phyloP scores from a whole-genome alignment of 1,139 yeast species.

The Wickerhamomyces sp. region DNA sequence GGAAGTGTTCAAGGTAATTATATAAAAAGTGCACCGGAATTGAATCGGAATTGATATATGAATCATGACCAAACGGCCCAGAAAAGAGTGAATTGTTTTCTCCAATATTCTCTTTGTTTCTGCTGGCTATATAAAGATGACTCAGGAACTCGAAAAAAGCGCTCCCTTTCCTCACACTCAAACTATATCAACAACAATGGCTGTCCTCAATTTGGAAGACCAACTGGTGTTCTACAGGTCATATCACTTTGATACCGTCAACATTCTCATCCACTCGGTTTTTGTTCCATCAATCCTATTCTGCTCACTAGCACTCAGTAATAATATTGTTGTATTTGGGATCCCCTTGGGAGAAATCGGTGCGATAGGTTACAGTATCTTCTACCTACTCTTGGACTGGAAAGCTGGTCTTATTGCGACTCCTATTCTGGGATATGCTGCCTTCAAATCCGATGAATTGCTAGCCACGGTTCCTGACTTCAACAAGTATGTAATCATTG shows the following conservation, averaged over 20 bases:
- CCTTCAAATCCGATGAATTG: constrained; percentile 2
- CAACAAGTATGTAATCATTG: constrained; percentile 26
- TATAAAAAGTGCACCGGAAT: too few species aligned
- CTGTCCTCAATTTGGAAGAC: constrained; percentile 43
- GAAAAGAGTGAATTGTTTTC: too few species aligned
- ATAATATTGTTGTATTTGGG: constrained; percentile 2
- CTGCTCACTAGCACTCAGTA: constrained; percentile 41
- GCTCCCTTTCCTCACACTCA: neutral
- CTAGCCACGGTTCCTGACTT: constrained; percentile 25
- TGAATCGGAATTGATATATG: too few species aligned
- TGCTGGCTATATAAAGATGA: too few species aligned
- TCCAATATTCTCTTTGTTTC: too few species aligned
- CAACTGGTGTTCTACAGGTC: constrained; percentile 81
- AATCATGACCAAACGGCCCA: too few species aligned
- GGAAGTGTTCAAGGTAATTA: too few species aligned
- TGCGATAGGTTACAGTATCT: constrained; percentile 37
- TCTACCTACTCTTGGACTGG: constrained; percentile 37
- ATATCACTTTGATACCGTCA: constrained; percentile 66
- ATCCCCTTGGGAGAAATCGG: constrained; percentile 15
- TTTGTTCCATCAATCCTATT: constrained; percentile 78
- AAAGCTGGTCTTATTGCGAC: constrained; percentile 38
- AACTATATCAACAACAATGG: neutral
- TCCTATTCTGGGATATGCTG: constrained; percentile 28
- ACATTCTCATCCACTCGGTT: constrained; percentile 70
- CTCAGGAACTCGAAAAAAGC: too few species aligned